phyloP scores from a whole-genome alignment of 345 rosid species.

The Chamaenerion angustifolium region DNA sequence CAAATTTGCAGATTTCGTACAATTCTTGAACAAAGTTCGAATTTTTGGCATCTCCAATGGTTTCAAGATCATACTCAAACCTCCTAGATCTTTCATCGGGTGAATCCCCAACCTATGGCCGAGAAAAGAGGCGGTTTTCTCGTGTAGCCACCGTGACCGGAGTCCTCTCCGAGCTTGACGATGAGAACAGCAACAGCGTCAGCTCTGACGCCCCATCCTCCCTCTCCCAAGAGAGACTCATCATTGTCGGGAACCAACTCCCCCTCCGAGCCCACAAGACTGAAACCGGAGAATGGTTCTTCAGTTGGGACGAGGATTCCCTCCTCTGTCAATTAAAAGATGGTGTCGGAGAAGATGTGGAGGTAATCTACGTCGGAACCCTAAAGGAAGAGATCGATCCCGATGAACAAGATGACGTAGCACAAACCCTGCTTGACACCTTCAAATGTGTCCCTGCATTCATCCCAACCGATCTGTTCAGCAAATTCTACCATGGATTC shows the following conservation, averaged over 20 bases:
- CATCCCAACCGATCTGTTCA: constrained; percentile 57
- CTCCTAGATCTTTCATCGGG: constrained; percentile 87
- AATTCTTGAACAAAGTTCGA: constrained; percentile 2
- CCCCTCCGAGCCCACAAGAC: constrained; percentile 55
- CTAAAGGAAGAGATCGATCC: constrained; percentile 57
- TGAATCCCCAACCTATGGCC: constrained; percentile 33
- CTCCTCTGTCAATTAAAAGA: constrained; percentile 89
- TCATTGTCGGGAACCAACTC: constrained; percentile 88
- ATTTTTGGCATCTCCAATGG: constrained; percentile 25
- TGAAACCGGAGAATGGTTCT: constrained; percentile 37
- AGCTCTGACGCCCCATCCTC: constrained; percentile 86
- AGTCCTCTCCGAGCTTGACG: constrained; percentile 66
- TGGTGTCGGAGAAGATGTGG: constrained; percentile 77
- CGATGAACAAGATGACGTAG: constrained; percentile 65
- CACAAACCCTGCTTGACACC: constrained; percentile 66
- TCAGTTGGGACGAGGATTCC: constrained; percentile 91
- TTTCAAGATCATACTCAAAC: constrained; percentile 84
- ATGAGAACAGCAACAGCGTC: constrained; percentile 54
- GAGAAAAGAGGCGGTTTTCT: constrained; percentile 66
- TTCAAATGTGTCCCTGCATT: constrained; percentile 95
- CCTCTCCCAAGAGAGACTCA: constrained; percentile 59
- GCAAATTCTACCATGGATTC: constrained; percentile 83
- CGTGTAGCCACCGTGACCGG: constrained; percentile 92
- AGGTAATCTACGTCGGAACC: constrained; percentile 82
- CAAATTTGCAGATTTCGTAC: constrained; percentile 6